A percentile compares a stretch with the other conserved stretches of the same genome.
phyloP scores from a whole-genome alignment of 352 stramenopile species.

The Globisporangium cystogenes region DNA sequence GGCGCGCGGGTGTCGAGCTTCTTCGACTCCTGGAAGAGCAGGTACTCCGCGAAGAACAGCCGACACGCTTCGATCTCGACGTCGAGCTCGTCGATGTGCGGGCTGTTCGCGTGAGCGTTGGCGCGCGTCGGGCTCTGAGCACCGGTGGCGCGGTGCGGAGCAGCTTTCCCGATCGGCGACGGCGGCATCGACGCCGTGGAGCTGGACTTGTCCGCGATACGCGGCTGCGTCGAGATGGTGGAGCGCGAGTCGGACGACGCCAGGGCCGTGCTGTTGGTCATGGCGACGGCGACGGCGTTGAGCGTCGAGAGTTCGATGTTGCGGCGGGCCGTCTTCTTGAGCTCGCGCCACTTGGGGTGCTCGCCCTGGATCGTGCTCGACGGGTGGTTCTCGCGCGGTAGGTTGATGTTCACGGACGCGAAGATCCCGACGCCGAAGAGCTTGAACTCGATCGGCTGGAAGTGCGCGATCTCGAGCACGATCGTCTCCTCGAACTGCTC shows the following conservation, averaged over 20 bases:
- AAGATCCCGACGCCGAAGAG: constrained; percentile 90
- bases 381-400: constrained; percentile 79
- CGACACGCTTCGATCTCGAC: constrained; percentile 80
- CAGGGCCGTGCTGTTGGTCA: constrained; percentile 6
- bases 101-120: constrained; percentile 8
- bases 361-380: constrained; percentile 43
- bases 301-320: constrained; percentile 32
- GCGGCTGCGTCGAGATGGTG: constrained; percentile 33
- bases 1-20: constrained; percentile 11
- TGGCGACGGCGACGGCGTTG: constrained; percentile 17
- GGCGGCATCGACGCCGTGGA: constrained; percentile 21
- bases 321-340: constrained; percentile 53
- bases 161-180: constrained; percentile 13
- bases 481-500: constrained; percentile 84
- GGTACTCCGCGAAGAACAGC: constrained; percentile 84
- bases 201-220: constrained; percentile 26
- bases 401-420: constrained; percentile 79
- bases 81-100: constrained; percentile 58
- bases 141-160: constrained; percentile 14
- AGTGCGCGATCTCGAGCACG: constrained; percentile 93
- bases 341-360: constrained; percentile 64
- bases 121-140: constrained; percentile 16
- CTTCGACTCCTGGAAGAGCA: constrained; percentile 48
- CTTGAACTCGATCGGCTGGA: constrained; percentile 90
- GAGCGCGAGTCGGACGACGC: constrained; percentile 43